These are phyloP conservation scores for Alternaria solani DNA, from an alignment of 2,329 filamentous ascomycete genomes.

Conservation along the genomic window DNA sequence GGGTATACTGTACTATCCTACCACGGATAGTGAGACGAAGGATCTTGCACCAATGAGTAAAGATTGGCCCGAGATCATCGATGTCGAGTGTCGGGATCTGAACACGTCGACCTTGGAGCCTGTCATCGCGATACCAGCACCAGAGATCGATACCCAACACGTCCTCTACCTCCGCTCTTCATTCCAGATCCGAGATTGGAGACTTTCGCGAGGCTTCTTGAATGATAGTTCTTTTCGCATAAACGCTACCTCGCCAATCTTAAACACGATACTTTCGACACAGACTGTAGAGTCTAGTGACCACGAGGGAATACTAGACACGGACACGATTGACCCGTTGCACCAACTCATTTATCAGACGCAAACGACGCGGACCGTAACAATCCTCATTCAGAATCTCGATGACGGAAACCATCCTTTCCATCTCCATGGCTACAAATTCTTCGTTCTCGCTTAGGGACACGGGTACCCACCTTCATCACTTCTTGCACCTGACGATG, in stretches of 20 bases:
- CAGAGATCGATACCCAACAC: slow-evolving; percentile 58
- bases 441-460: slow-evolving; percentile 9
- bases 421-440: slow-evolving; percentile 55
- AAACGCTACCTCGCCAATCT: slow-evolving; percentile 57
- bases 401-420: slow-evolving; percentile 45
- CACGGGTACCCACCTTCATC: slow-evolving; percentile 56
- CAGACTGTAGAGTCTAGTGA: slow-evolving; percentile 44
- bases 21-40: background rate
- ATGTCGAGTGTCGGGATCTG: slow-evolving; percentile 62
- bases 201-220: slow-evolving; percentile 66
- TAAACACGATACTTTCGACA: slow-evolving; percentile 62
- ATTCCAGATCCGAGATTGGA: slow-evolving; percentile 67
- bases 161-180: slow-evolving; percentile 64
- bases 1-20: slow-evolving; percentile 59
- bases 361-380: slow-evolving; percentile 39
- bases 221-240: slow-evolving; percentile 65
- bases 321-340: slow-evolving; percentile 27
- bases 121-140: slow-evolving; percentile 54
- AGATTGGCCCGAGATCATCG: slow-evolving; percentile 60
- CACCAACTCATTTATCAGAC: slow-evolving; percentile 42
- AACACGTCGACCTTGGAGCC: slow-evolving; percentile 59
- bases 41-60: slow-evolving; percentile 50
- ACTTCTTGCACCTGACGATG: slow-evolving; percentile 62
- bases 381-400: slow-evolving; percentile 47
- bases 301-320: slow-evolving; percentile 17